Conservation (phyloP, 192 early-diverging fungal species). For the Geranomyces variabilis region DNA sequence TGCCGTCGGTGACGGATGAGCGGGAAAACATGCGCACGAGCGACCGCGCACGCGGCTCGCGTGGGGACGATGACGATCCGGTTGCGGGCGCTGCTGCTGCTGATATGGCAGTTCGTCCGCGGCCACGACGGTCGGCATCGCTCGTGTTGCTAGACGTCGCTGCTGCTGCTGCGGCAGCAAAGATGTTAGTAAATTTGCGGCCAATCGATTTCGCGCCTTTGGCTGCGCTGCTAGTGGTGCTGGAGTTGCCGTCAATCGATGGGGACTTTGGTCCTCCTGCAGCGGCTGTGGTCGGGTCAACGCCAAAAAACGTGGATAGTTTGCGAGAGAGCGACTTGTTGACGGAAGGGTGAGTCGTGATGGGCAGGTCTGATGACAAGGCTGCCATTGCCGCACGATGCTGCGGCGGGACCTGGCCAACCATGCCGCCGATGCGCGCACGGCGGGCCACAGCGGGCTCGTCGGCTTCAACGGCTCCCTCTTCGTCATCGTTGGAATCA, state of each 20-base stretch:
- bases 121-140: background rate
- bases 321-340: constrained; percentile 9
- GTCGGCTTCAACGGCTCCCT: background rate
- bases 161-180: background rate
- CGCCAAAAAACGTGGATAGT: constrained; percentile 9
- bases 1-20: background rate
- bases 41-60: background rate
- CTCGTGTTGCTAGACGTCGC: background rate
- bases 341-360: background rate
- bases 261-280: background rate
- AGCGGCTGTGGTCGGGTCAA: background rate
- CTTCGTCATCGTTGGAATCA: background rate
- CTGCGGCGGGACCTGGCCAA: background rate
- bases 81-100: background rate
- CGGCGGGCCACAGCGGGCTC: background rate
- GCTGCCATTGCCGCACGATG: background rate
- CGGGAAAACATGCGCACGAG: constrained; percentile 11
- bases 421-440: background rate
- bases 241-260: background rate
- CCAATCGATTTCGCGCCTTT: background rate
- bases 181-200: background rate
- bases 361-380: constrained; percentile 6
- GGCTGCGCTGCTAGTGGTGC: background rate
- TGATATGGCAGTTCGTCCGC: background rate
- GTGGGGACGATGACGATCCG: too few relatives aligned